Base-by-base conservation (phyloP, 176 grass and related monocot genomes). In the Aegilops umbellulata region DNA sequence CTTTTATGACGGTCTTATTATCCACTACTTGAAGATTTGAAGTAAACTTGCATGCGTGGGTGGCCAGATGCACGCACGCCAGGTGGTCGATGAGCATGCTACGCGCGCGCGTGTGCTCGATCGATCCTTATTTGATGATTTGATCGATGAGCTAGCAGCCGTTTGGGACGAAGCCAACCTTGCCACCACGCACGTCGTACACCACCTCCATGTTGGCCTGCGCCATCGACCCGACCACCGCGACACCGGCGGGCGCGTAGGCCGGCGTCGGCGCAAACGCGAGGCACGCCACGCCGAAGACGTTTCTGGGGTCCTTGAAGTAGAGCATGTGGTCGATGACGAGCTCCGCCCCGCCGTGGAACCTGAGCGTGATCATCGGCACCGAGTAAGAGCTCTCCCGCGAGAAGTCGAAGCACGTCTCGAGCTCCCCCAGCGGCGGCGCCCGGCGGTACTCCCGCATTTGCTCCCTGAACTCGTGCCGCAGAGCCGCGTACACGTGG, bases 331-430 rank as follows among this genome's bases (percentile, higher is more conserved):
- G 12, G 0, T 20, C 14, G 22, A 64, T 47, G 22, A 4, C 2
- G 4, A 81, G 58, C 0, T 75, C 68, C 16, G 42, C 85, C 0
- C 58, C 85, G 36, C 85, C 85, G 39, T 7, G 58, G n/a, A 87
- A 74, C 69, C 36, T 36, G 15, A 87, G 78, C 10, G 42, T 87
- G 22, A 81, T 47, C 29, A 4, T 4, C 6, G 78, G 85, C 78
- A 65, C 60, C 14, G 5, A 0, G 85, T 17, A n/a, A 6, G 4
- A 2, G 0, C 20, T n/a, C 24, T n/a, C 8, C 39, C 39, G 41
- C 5, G 69, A 65, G 85, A 87, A 75, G 69, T 87, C 38, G 85
- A 81, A 87, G 78, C 85, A 87, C 51, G 51, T 57, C 17, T 87
- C 85, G 68, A 87, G 85, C 22, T 5, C 25, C 4, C 58, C 69